phyloP scores from a whole-genome alignment of 495 filamentous ascomycete genomes.

The Lasiosphaeris hirsuta region DNA sequence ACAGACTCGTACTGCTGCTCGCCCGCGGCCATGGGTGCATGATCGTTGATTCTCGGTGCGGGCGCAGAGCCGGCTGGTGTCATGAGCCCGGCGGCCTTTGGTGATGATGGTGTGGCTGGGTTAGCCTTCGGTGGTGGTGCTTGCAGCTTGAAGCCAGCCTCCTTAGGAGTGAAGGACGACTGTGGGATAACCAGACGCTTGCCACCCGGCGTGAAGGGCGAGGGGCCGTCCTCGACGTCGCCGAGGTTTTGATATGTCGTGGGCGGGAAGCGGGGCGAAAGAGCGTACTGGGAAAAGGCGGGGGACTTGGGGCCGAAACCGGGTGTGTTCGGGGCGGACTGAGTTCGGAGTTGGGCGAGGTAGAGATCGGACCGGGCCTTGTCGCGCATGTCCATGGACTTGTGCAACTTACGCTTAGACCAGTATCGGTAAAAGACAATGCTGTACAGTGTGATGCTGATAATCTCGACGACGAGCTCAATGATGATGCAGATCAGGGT shows the following conservation, averaged over 20 bases:
- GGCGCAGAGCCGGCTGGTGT: conserved; percentile 21
- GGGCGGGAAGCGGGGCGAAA: conserved; percentile 55
- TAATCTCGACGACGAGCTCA: conserved; percentile 87
- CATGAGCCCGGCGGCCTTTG: conserved; percentile 39
- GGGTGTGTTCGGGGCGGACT: conserved; percentile 93
- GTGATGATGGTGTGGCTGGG: conserved; percentile 67
- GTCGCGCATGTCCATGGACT: conserved; percentile 95
- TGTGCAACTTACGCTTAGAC: conserved; percentile 88
- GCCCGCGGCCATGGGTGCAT: conserved; percentile 54
- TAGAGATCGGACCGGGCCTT: conserved; percentile 90
- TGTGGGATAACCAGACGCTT: conserved; percentile 40
- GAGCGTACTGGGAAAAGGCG: conserved; percentile 49
- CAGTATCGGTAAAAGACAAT: conserved; percentile 95
- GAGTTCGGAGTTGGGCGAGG: conserved; percentile 86
- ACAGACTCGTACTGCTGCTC: conserved; percentile 66
- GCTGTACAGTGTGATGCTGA: conserved; percentile 89
- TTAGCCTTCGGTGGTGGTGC: conserved; percentile 75
- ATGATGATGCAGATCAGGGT: conserved; percentile 94
- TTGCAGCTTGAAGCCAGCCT: conserved; percentile 72
- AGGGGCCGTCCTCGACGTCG: conserved; percentile 45
- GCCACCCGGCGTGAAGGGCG: conserved; percentile 46
- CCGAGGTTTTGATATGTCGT: conserved; percentile 45
- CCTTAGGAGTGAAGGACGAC: conserved; percentile 41
- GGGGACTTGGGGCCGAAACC: conserved; percentile 70
- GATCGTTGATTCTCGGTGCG: conserved; percentile 31